Percentiles rank a stretch among this genome's conserved stretches.
Evolutionary conservation across 129 eudicot species (phyloP).

Genomic region (Centella asiatica): DNA sequence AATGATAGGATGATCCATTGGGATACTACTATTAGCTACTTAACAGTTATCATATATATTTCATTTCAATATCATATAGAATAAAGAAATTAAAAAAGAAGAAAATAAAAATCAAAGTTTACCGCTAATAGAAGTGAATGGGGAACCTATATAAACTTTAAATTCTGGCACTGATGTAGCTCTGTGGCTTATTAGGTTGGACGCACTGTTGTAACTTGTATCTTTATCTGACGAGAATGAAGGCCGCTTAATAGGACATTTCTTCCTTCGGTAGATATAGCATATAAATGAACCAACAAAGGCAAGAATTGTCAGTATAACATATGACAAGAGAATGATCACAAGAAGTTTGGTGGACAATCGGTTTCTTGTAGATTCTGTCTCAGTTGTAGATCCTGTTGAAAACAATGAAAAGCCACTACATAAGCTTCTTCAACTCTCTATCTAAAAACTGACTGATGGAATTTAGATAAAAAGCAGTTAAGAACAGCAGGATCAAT

Average conservation of each 20-base stretch:
- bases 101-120: not conserved
- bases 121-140: slow-evolving; percentile 49
- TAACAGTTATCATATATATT: not conserved
- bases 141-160: slow-evolving; percentile 29
- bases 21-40: no score
- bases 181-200: slow-evolving; percentile 62
- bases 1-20: no score
- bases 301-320: slow-evolving; percentile 42
- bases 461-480: not conserved
- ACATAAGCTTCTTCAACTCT: not conserved
- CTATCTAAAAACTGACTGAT: not conserved
- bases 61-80: not conserved
- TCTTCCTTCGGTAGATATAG: slow-evolving; percentile 41
- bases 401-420: slow-evolving; percentile 16
- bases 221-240: slow-evolving; percentile 54
- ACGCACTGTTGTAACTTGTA: slow-evolving; percentile 56
- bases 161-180: slow-evolving; percentile 40
- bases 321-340: slow-evolving; percentile 48
- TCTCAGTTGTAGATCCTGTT: slow-evolving; percentile 42
- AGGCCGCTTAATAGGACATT: slow-evolving; percentile 29
- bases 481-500: no score
- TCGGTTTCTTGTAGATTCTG: slow-evolving; percentile 39
- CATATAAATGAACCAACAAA: slow-evolving; percentile 42
- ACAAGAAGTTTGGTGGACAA: slow-evolving; percentile 43
- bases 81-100: not conserved